Evolutionary conservation across 78 protist species (phyloP), one percentile per base, ranked within the genome.

Genomic region (Dictyostelium firmibasis): DNA sequence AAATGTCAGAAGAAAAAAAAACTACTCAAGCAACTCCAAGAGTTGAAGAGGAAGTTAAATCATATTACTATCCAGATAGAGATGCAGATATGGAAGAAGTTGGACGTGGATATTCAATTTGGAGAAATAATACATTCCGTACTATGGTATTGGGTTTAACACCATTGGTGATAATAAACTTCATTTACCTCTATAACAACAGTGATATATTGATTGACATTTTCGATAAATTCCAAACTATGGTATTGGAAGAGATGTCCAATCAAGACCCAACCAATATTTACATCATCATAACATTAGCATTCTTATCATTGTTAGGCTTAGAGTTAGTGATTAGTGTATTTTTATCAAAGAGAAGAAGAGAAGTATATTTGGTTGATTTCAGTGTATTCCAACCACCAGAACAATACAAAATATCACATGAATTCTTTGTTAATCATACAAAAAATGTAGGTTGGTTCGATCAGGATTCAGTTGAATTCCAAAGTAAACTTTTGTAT

Each of bases 301-400:
- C 86, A 31, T 85, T 81, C 60, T 10, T 70, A 3, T 31, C 96
- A 25, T 14, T 84, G 9, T 41, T 81, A 3, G 36, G 78, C 20
- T 41, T 85, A 16, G 82, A 60, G 16, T 78, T 92, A 82, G 91
- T 95, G 6, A 64, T 83, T 53, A 35, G 82, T 36, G 93, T 83
- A 2, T 70, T 79, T 69, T 38, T 83, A 36, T 81, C 88, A 31
- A 91, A 83, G 72, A 43, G 62, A 25, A 33, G 60, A 41, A 36
- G 81, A 3, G 91, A 94, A 10, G 96, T 96, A 14, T 96, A 96
- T 20, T 20, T 96, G 67, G 92, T 94, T 4, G 97, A 96, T 84
- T 96, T 96, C 57, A 47, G 85, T 4, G 96, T 96, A 8, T 86
- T 78, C 81, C 91, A 96, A 33, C 96, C 97, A 35, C 77, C 33